Evolutionary conservation across 805 yeast species (phyloP), one percentile per base, ranked within the genome.

Genomic region (Spathaspora girioi): DNA sequence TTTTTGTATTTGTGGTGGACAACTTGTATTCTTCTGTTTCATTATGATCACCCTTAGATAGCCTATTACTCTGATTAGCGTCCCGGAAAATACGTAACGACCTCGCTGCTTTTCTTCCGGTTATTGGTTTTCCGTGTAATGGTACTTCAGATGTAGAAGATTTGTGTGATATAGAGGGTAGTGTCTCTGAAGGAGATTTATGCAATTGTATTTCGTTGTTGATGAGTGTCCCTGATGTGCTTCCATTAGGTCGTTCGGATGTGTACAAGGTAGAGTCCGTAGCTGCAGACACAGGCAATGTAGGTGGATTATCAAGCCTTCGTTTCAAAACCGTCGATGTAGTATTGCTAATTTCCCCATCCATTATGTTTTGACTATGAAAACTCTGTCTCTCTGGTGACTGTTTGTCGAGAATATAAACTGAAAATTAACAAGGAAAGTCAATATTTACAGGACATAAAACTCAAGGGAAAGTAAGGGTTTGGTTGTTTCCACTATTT

Each of bases 21-120:
- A 19, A 15, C 31, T 6, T 15, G n/a, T 14, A n/a, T 3, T 47
- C 43, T n/a, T 29, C 43, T 29, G n/a, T 11, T 5, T 42, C 32
- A 23, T 29, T 29, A 14, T 27, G 20, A 3, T 29, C 32, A 4
- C 6, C 3, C 26, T 9, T 18, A n/a, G 47, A 12, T 19, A 19
- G 29, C 18, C 29, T 14, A 2, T 23, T 42, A 10, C 45, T 44
- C 41, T 54, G 35, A 19, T 50, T 43, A 27, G 57, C 65, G 11
- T 68, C 68, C 50, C 81, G 70, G 59, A 83, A 83, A 12, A 83
- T 64, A 43, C 86, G 67, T 20, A 83, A 64, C 1, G 85, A 78
- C 48, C 78, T 70, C 11, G 86, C 85, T 0, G 85, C 85, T 58
- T 81, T 81, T 52, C 85, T 67, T 5, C 84, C 84, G 1, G 82